A percentile compares a stretch with the other conserved stretches of the same genome.
Conservation (phyloP, 176 grass and related monocot species). For the Zizania latifolia region DNA sequence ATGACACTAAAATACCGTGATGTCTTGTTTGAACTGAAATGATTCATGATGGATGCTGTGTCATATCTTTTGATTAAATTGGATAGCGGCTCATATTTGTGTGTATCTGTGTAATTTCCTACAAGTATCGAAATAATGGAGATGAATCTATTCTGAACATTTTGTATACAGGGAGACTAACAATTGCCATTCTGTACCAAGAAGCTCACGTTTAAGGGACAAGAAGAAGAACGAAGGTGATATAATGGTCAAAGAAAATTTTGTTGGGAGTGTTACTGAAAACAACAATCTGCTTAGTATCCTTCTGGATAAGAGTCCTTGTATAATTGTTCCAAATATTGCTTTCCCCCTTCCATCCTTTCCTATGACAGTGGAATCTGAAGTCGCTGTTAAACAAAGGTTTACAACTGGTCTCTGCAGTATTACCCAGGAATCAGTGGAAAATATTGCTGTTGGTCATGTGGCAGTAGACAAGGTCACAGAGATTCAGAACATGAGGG, state of each 20-base stretch:
- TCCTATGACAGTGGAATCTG: constrained; percentile 27
- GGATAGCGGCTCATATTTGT: constrained; percentile 7
- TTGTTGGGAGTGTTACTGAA: constrained; percentile 71
- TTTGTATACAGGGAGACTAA: constrained; percentile 54
- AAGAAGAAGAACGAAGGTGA: constrained; percentile 83
- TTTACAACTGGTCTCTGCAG: constrained; percentile 39
- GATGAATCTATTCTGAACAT: constrained; percentile 23
- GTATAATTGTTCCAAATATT: constrained; percentile 69
- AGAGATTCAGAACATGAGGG: constrained; percentile 30
- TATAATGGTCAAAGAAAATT: constrained; percentile 85
- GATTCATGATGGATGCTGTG: neutral
- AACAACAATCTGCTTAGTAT: constrained; percentile 83
- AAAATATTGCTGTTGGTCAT: constrained; percentile 40
- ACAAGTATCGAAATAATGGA: neutral
- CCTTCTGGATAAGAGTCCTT: constrained; percentile 72
- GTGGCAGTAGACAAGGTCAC: constrained; percentile 26
- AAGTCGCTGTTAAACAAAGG: constrained; percentile 51
- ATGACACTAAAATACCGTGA: constrained; percentile 3
- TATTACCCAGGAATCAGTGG: constrained; percentile 37
- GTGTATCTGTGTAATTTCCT: constrained; percentile 9
- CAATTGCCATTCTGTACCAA: constrained; percentile 46
- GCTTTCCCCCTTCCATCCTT: constrained; percentile 43
- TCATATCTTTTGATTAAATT: constrained; percentile 15
- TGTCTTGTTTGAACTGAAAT: neutral
- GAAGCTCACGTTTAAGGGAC: constrained; percentile 81